These are phyloP conservation scores for Solanum sejunctum DNA, from an alignment of 257 asterid genomes.

Conservation along the genomic window DNA sequence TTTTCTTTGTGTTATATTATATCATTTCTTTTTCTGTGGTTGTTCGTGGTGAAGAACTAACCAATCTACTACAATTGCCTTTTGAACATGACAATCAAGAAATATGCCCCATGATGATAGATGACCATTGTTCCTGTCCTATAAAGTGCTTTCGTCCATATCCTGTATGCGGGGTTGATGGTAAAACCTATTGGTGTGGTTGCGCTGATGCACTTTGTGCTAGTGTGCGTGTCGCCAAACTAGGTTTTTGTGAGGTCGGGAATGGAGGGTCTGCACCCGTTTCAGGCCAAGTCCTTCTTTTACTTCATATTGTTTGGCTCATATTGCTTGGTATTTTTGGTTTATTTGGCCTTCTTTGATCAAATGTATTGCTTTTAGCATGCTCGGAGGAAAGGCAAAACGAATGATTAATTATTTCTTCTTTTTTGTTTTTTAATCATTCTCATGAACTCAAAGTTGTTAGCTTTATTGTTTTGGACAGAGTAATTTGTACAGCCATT, in stretches of 20 bases:
- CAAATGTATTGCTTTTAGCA: not conserved
- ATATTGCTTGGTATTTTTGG: constrained; percentile 72
- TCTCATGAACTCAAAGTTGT: not conserved
- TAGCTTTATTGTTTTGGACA: not conserved
- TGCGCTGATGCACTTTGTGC: constrained; percentile 86
- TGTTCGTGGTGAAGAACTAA: constrained; percentile 24
- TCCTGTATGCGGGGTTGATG: constrained; percentile 86
- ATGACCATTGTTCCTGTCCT: constrained; percentile 28
- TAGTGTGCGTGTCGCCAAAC: constrained; percentile 55
- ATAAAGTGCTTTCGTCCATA: constrained; percentile 81
- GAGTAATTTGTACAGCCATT: not conserved
- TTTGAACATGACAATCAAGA: constrained; percentile 24
- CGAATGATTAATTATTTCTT: not conserved
- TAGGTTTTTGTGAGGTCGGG: constrained; percentile 72
- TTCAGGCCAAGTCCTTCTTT: constrained; percentile 82
- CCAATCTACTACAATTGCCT: constrained; percentile 16
- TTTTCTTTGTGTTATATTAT: constrained; percentile 12
- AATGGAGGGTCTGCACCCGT: constrained; percentile 71
- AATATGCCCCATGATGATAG: constrained; percentile 27
- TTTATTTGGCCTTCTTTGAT: constrained; percentile 55
- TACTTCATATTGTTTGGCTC: constrained; percentile 89
- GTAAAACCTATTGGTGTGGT: constrained; percentile 95
- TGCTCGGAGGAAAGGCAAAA: not conserved
- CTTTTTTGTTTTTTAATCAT: not conserved
- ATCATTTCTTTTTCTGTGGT: constrained; percentile 16